phyloP scores from a whole-genome alignment of 2,329 filamentous ascomycete genomes.

The Fusarium proliferatum region DNA sequence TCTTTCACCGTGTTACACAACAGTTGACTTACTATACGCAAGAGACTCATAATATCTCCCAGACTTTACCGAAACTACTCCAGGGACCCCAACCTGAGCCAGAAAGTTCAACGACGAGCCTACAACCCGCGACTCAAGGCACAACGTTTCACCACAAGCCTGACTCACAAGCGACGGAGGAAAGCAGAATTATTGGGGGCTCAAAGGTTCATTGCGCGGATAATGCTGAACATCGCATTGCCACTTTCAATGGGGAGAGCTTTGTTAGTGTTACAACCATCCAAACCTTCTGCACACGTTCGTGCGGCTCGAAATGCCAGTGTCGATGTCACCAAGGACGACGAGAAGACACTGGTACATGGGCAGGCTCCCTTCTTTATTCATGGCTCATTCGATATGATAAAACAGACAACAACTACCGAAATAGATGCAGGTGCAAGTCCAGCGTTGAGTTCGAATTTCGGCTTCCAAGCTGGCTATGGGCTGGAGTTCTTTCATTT shows the following conservation, averaged over 20 bases:
- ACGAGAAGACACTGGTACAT: neutral
- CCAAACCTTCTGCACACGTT: neutral
- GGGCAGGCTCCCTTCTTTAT: neutral
- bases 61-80: rapidly evolving
- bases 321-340: constrained; percentile 16
- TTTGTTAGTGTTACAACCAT: neutral
- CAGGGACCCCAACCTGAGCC: rapidly evolving
- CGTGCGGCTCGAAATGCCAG: neutral
- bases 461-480: constrained; percentile 23
- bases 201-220: no score
- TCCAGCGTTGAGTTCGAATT: neutral
- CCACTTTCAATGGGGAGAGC: neutral
- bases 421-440: rapidly evolving
- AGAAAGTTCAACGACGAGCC: no score
- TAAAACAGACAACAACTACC: rapidly evolving
- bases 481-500: neutral
- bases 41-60: neutral
- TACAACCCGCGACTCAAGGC: rapidly evolving
- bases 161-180: no score
- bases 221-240: no score
- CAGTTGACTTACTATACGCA: neutral
- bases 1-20: neutral
- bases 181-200: no score
- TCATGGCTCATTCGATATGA: constrained; percentile 15
- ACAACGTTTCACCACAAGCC: no score